Base-by-base conservation (phyloP, 2,329 filamentous ascomycete species). In the Pleurostoma richardsiae region DNA sequence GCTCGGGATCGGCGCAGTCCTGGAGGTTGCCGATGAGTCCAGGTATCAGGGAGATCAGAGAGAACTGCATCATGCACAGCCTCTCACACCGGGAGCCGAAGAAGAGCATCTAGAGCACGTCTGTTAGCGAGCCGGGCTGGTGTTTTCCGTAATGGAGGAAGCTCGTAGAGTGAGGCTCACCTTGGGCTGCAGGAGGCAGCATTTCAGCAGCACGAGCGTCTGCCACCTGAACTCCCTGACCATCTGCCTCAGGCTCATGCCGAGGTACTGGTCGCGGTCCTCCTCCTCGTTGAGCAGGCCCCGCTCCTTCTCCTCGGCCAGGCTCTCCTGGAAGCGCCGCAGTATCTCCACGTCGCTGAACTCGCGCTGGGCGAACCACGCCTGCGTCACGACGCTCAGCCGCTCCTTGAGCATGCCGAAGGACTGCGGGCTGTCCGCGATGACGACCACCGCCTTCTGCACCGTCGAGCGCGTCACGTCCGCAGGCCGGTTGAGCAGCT, bases 11-110 rank as follows among this genome's bases (percentile, higher is more conserved):
- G 43, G 94, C 92, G 59, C 89, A 95, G 69, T 99, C 94, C 68
- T 95, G 85, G n/a, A 99, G 79, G 58, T 87, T 90, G 59, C 89
- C 83, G 59, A 97, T 84, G 48, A 99, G 80, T 49, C 91, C 90
- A 41, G 94, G 94, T 71, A 99, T 95, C 59, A 99, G 76, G 45
- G 92, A 96, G 56, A 99, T 86, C 41, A 99, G 79, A 40, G 92
- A 94, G 71, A 97, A 99, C 66, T 99, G 94, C 69, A 96, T 91
- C 88, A 97, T 95, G 78, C 94, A 99, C 56, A 99, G 73, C 54
- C 88, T 81, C 67, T 99, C 94, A 67, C 94, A 97, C 57, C 90
- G 84, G n/a, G 92, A 90, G 52, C 94, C 91, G 59, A 97, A 99
- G 72, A 99, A 97, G 45, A 99, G 83, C 87, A 97, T 97, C 91